These are phyloP conservation scores for Scleroderma citrinum DNA, from an alignment of 768 basidiomycete species.

Conservation along the genomic window DNA sequence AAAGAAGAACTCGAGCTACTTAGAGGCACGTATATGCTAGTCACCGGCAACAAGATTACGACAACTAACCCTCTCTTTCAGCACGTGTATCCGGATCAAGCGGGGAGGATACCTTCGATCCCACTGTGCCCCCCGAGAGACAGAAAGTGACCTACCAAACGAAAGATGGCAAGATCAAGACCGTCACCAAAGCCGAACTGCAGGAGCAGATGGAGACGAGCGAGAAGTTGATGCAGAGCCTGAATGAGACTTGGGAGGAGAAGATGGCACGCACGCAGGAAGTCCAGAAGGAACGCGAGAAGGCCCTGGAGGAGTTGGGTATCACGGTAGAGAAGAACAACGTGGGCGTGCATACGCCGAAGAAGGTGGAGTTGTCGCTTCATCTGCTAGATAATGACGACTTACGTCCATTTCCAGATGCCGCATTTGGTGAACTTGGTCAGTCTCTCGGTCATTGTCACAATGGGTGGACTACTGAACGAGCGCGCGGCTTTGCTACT, in stretches of 20 bases:
- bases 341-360: conserved; percentile 96
- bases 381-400: conserved; percentile 4
- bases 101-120: conserved; percentile 77
- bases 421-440: conserved; percentile 92
- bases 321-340: conserved; percentile 96
- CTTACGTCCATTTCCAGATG: conserved; percentile 47
- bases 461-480: conserved; percentile 7
- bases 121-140: conserved; percentile 84
- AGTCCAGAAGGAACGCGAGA: conserved; percentile 95
- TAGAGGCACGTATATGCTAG: conserved; percentile 46
- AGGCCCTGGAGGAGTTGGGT: conserved; percentile 94
- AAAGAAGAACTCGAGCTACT: conserved; percentile 97
- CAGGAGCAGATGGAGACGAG: conserved; percentile 95
- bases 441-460: conserved; percentile 28
- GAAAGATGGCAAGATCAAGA: conserved; percentile 90
- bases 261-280: conserved; percentile 87
- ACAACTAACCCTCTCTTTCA: conserved; percentile 22
- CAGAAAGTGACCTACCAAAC: conserved; percentile 94
- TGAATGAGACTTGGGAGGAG: conserved; percentile 97
- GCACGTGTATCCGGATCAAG: conserved; percentile 68
- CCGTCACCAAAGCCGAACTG: conserved; percentile 93
- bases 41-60: background rate
- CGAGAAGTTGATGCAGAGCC: conserved; percentile 89
- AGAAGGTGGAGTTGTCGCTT: conserved; percentile 53
- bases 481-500: conserved; percentile 4